These are phyloP conservation scores for Scheffersomyces coipomensis DNA, from an alignment of 805 yeast genomes.

Conservation along the genomic window DNA sequence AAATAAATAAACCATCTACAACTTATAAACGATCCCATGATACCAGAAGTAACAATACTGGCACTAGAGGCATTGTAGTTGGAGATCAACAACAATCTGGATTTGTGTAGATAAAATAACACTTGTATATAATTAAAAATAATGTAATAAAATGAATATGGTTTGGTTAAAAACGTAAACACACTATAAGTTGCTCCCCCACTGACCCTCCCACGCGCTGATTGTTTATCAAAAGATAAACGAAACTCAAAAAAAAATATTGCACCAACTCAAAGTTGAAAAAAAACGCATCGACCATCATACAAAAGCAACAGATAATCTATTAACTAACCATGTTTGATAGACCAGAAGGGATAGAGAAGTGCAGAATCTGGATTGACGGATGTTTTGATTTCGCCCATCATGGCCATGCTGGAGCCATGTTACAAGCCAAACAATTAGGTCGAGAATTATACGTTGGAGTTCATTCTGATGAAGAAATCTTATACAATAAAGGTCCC, in stretches of 20 bases:
- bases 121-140: too few relatives aligned
- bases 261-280: too few relatives aligned
- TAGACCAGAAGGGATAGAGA: conserved; percentile 41
- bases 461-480: conserved; percentile 89
- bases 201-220: too few relatives aligned
- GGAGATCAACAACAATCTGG: conserved; percentile 17
- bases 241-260: too few relatives aligned
- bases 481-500: conserved; percentile 81
- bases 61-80: conserved; percentile 7
- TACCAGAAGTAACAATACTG: neutral
- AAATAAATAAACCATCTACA: conserved; percentile 1
- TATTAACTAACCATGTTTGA: conserved; percentile 30
- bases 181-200: too few relatives aligned
- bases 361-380: conserved; percentile 82
- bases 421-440: conserved; percentile 85
- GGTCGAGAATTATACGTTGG: conserved; percentile 82
- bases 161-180: too few relatives aligned
- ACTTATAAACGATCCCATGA: too few relatives aligned
- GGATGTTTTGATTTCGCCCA: conserved; percentile 98
- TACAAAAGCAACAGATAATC: too few relatives aligned
- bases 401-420: conserved; percentile 96
- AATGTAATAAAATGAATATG: too few relatives aligned
- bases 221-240: too few relatives aligned
- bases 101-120: too few relatives aligned
- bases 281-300: too few relatives aligned